phyloP scores from a whole-genome alignment of 768 basidiomycete genomes.

The Rhizopogon vinicolor region DNA sequence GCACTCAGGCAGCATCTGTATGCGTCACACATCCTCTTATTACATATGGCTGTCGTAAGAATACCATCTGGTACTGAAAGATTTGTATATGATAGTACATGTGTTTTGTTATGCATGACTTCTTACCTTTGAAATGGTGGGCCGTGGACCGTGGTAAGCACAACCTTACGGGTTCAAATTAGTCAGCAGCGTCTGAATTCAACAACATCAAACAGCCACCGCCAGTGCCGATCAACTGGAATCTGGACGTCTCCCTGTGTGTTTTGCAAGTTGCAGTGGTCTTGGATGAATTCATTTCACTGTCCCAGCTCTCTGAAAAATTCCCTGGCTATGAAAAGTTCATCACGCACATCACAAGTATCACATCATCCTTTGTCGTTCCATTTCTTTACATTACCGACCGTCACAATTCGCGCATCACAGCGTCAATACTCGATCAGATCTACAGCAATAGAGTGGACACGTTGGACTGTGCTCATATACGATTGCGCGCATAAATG shows the following conservation, averaged over 20 bases:
- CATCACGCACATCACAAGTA: slow-evolving; percentile 18
- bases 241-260: too few species aligned
- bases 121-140: too few species aligned
- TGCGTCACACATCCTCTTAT: slow-evolving; percentile 72
- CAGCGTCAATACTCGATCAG: slow-evolving; percentile 36
- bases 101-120: too few species aligned
- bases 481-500: slow-evolving; percentile 47
- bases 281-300: slow-evolving; percentile 16
- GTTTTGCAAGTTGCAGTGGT: not conserved
- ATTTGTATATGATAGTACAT: too few species aligned
- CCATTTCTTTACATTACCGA: slow-evolving; percentile 70
- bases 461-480: slow-evolving; percentile 11
- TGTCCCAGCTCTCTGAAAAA: slow-evolving; percentile 2
- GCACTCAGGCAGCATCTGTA: slow-evolving; percentile 66
- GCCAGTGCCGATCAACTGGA: too few species aligned
- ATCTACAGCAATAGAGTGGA: slow-evolving; percentile 26
- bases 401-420: slow-evolving; percentile 42
- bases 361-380: slow-evolving; percentile 40
- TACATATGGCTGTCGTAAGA: slow-evolving; percentile 82
- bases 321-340: slow-evolving; percentile 23
- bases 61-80: slow-evolving; percentile 77
- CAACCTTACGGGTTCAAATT: too few species aligned
- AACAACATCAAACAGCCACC: too few species aligned
- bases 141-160: too few species aligned
- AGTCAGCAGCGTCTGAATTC: too few species aligned